A percentile compares a stretch with the other conserved stretches of the same genome.
Conservation (phyloP, 331 rosid genomes). For the Acacia concinna region DNA sequence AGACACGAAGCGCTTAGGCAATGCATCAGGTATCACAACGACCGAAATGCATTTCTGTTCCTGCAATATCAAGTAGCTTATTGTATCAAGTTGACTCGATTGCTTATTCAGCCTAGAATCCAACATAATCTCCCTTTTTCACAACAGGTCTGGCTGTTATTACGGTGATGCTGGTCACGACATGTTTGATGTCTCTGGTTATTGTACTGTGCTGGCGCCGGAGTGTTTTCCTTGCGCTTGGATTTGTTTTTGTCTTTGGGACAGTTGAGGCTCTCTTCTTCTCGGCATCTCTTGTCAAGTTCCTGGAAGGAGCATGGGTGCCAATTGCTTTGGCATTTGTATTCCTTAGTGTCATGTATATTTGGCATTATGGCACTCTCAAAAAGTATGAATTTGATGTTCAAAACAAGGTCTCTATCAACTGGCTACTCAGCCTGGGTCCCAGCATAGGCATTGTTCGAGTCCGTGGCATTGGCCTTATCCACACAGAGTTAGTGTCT, state of each 20-base stretch:
- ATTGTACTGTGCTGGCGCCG: constrained; percentile 47
- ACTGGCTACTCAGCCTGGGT: constrained; percentile 50
- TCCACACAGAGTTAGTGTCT: constrained; percentile 47
- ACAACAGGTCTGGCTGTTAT: constrained; percentile 50
- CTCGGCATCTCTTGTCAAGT: constrained; percentile 47
- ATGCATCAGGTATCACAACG: constrained; percentile 36
- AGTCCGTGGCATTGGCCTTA: constrained; percentile 45
- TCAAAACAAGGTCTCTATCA: constrained; percentile 47
- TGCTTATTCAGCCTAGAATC: constrained; percentile 1
- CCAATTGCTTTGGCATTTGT: constrained; percentile 44
- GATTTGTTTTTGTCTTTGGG: constrained; percentile 42
- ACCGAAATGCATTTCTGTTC: neutral
- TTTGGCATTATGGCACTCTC: constrained; percentile 54
- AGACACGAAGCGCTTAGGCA: constrained; percentile 45
- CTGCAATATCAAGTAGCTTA: neutral
- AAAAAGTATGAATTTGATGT: constrained; percentile 49
- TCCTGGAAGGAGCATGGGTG: constrained; percentile 58
- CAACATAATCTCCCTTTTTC: neutral
- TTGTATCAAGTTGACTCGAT: neutral
- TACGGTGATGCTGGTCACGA: constrained; percentile 50
- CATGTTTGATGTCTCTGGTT: constrained; percentile 50
- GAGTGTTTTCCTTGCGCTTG: constrained; percentile 40
- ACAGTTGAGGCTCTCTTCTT: constrained; percentile 45
- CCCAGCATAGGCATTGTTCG: constrained; percentile 45
- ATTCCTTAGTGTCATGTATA: constrained; percentile 38